Evolutionary conservation across 139 green algal genomes (phyloP).

Genomic region (Chlamydomonas sphaeroides): DNA sequence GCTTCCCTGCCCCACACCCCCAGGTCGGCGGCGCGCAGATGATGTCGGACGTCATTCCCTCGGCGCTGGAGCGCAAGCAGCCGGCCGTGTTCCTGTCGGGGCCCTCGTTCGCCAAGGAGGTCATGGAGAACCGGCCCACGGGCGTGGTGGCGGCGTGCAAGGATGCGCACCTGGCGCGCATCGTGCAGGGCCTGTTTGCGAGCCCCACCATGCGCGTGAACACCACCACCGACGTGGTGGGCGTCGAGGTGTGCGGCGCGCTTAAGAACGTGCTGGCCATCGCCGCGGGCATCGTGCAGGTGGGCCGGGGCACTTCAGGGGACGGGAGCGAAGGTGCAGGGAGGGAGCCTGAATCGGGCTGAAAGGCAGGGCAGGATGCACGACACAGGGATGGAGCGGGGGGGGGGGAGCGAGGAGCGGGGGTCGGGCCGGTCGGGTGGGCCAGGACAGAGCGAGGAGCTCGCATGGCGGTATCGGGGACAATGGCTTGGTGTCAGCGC

Average conservation of each 20-base stretch:
- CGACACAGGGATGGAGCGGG: no score
- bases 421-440: no score
- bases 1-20: no score
- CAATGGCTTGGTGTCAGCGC: no score
- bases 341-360: no score
- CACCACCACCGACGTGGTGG: slow-evolving; percentile 91
- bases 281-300: slow-evolving; percentile 95
- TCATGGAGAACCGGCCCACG: slow-evolving; percentile 83
- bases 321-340: background rate
- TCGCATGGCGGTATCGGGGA: no score
- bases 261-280: slow-evolving; percentile 99
- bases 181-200: slow-evolving; percentile 85
- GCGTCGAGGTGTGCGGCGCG: slow-evolving; percentile 97
- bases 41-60: slow-evolving; percentile 95
- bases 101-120: slow-evolving; percentile 94
- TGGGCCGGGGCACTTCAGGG: no score
- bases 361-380: no score
- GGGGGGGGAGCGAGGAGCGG: no score
- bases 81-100: slow-evolving; percentile 91
- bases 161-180: slow-evolving; percentile 59
- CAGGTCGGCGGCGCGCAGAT: slow-evolving; percentile 84
- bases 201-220: slow-evolving; percentile 92
- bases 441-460: no score
- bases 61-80: slow-evolving; percentile 85
- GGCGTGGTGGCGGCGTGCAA: slow-evolving; percentile 89